These are phyloP conservation scores for Candida golubevii DNA, from an alignment of 805 yeast species.

Conservation along the genomic window DNA sequence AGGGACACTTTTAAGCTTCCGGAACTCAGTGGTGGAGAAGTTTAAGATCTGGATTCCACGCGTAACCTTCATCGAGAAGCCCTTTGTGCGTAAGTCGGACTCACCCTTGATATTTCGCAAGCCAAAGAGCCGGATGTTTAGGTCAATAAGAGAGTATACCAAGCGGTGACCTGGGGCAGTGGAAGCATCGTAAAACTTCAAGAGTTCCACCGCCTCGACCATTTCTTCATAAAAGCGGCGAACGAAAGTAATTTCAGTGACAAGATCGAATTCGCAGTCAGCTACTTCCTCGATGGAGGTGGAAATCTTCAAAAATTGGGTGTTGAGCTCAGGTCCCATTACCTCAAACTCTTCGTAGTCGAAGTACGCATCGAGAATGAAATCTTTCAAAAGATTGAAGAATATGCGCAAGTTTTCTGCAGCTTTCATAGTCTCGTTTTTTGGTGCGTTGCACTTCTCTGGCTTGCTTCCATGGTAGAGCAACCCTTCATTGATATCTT, in stretches of 20 bases:
- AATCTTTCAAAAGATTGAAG: background rate
- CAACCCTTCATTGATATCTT: slow-evolving; percentile 3
- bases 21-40: slow-evolving; percentile 1
- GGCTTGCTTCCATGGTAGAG: background rate
- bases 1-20: background rate
- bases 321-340: background rate
- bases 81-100: background rate
- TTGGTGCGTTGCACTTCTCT: background rate
- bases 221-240: background rate
- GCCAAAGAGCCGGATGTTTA: slow-evolving; percentile 3
- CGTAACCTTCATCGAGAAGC: background rate
- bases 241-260: background rate
- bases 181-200: slow-evolving; percentile 1
- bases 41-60: background rate
- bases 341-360: slow-evolving; percentile 1
- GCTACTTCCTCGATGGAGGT: background rate
- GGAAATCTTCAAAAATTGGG: background rate
- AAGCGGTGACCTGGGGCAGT: background rate
- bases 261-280: background rate
- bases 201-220: slow-evolving; percentile 4
- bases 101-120: slow-evolving; percentile 2
- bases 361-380: background rate
- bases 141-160: slow-evolving; percentile 2
- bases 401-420: background rate
- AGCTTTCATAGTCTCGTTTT: background rate